phyloP scores from a whole-genome alignment of 805 yeast species.

The Lachancea quebecensis region DNA sequence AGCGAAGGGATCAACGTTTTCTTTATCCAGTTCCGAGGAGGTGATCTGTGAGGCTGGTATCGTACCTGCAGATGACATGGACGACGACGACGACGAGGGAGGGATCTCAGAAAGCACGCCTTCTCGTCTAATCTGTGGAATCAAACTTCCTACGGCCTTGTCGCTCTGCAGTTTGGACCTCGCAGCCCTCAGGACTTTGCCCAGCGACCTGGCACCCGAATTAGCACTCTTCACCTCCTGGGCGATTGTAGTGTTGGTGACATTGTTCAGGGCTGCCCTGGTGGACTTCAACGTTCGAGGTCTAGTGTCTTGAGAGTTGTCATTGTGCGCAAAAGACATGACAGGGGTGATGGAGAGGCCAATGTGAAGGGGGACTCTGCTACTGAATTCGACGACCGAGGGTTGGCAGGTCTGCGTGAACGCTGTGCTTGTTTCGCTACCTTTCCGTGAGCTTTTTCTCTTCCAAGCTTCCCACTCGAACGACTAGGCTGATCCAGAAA shows the following conservation, averaged over 20 bases:
- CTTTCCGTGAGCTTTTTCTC: background rate
- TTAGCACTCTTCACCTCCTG: slow-evolving; percentile 19
- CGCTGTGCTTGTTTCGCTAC: too few relatives aligned
- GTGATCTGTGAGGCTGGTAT: background rate
- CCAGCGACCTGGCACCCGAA: slow-evolving; percentile 10
- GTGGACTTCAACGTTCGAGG: slow-evolving; percentile 11
- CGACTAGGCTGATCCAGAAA: background rate
- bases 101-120: background rate
- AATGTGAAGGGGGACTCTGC: background rate
- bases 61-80: background rate
- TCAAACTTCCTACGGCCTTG: slow-evolving; percentile 7
- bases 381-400: background rate
- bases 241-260: slow-evolving; percentile 28
- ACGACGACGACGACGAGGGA: background rate
- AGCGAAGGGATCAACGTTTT: slow-evolving; percentile 6
- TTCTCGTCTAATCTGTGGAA: slow-evolving; percentile 7
- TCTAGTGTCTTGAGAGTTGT: slow-evolving; percentile 19
- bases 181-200: slow-evolving; percentile 12
- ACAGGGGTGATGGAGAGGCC: background rate
- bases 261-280: slow-evolving; percentile 31
- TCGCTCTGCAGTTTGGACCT: slow-evolving; percentile 9
- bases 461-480: background rate
- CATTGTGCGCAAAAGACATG: slow-evolving; percentile 11
- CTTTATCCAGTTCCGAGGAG: slow-evolving; percentile 5
- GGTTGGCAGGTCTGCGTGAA: background rate